phyloP scores from a whole-genome alignment of 345 rosid species.

The Syzygium jambos region DNA sequence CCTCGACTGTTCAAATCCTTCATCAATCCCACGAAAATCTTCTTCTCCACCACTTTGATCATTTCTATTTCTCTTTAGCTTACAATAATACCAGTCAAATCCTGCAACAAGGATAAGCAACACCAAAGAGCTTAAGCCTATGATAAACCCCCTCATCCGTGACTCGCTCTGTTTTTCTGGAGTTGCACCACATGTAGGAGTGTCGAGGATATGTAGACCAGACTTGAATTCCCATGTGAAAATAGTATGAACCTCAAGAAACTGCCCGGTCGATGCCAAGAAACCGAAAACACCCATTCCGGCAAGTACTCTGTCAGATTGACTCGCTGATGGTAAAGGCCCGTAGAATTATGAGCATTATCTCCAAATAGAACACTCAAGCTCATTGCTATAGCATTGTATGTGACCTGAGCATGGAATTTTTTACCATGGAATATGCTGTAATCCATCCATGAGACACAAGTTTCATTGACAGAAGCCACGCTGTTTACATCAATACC shows the following conservation, averaged over 20 bases:
- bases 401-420: background rate
- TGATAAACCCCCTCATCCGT: background rate
- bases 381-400: background rate
- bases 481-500: background rate
- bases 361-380: background rate
- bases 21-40: background rate
- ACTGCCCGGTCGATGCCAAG: background rate
- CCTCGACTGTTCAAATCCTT: background rate
- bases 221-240: background rate
- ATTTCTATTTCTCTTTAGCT: background rate
- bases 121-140: background rate
- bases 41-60: background rate
- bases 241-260: background rate
- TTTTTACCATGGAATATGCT: background rate
- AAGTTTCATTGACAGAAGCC: background rate
- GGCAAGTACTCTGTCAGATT: background rate
- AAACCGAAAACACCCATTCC: background rate
- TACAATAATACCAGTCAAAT: background rate
- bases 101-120: background rate
- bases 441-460: background rate
- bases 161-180: background rate
- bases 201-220: background rate
- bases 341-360: background rate
- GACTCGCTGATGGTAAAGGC: background rate
- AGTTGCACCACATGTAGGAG: rapidly evolving